Base-by-base conservation (phyloP, 2,329 filamentous ascomycete genomes). In the Clathrospora elynae region DNA sequence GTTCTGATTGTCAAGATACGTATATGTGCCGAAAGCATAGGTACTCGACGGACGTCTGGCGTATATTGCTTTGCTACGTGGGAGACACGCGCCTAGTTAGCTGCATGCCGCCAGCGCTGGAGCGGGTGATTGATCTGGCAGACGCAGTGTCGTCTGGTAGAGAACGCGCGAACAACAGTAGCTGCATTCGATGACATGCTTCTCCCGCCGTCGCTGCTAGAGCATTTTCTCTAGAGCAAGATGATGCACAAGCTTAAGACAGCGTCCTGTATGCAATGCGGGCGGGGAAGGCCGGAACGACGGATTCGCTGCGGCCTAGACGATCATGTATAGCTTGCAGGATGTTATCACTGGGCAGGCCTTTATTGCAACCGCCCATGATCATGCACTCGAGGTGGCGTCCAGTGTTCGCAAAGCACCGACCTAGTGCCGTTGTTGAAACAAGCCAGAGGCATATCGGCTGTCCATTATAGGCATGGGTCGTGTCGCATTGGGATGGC, bases 281-380 rank as follows among this genome's bases (percentile, higher is more conserved):
- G 55, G 50, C 51, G 49, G 35, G 20, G 40, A n/a, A 46, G 37
- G 39, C 59, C 57, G 56, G n/a, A 64, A 57, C 59, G 55, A 34
- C 60, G 55, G 61, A 59, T 61, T 58, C 50, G 45, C 40, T 53
- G 54, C 57, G 52, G 43, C 40, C 37, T 17, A 59, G 51, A 43
- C 51, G 57, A 58, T 58, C 50, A 39, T 51, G 45, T 48, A 34
- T 26, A 30, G 24, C 34, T 35, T 49, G 42, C 39, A 49, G 49
- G 44, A 51, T 34, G 50, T 46, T 41, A 38, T 48, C 40, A 38
- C 53, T 52, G 49, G 32, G 44, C 43, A 46, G 40, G 32, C 36
- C 33, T 46, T 38, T 41, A 26, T 51, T 55, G 50, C 53, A 51
- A 51, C 49, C 40, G 53, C 51, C 49, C 53, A 50, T 35, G 46